These are phyloP conservation scores for Populus euphratica DNA, from an alignment of 345 rosid species.

Conservation along the genomic window DNA sequence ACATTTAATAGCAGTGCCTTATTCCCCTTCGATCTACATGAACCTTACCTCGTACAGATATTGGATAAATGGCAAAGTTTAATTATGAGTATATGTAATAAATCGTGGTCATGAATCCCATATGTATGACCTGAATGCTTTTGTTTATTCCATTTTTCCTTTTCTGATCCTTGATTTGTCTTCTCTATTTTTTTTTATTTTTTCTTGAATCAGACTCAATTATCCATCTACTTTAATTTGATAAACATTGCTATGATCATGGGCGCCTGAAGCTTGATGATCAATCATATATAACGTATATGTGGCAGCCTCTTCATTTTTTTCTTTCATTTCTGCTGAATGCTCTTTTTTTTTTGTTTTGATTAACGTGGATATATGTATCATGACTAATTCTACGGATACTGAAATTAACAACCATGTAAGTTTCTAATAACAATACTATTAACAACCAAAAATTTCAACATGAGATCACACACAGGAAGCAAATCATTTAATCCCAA, in stretches of 20 bases:
- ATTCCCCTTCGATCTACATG: neutral
- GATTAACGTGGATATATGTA: too few species aligned
- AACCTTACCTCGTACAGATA: neutral
- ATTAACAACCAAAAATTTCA: too few species aligned
- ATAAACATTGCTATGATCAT: neutral
- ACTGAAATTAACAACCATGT: too few species aligned
- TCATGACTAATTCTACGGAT: too few species aligned
- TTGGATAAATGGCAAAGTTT: neutral
- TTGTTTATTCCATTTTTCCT: too few species aligned
- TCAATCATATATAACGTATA: neutral
- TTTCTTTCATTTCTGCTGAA: neutral
- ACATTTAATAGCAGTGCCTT: neutral
- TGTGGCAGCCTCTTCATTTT: neutral
- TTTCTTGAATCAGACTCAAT: neutral
- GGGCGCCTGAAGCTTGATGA: neutral
- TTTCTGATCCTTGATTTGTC: neutral
- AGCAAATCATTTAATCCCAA: too few species aligned
- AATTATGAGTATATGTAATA: neutral
- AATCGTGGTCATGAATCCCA: neutral
- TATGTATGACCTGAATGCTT: too few species aligned
- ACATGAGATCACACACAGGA: too few species aligned
- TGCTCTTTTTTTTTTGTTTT: too few species aligned
- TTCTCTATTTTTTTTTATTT: neutral
- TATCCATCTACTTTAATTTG: neutral
- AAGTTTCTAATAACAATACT: rapidly evolving